Percentiles rank a stretch among this genome's conserved stretches.
Conservation (phyloP, 2,329 filamentous ascomycete species). For the Graphium sp. region DNA sequence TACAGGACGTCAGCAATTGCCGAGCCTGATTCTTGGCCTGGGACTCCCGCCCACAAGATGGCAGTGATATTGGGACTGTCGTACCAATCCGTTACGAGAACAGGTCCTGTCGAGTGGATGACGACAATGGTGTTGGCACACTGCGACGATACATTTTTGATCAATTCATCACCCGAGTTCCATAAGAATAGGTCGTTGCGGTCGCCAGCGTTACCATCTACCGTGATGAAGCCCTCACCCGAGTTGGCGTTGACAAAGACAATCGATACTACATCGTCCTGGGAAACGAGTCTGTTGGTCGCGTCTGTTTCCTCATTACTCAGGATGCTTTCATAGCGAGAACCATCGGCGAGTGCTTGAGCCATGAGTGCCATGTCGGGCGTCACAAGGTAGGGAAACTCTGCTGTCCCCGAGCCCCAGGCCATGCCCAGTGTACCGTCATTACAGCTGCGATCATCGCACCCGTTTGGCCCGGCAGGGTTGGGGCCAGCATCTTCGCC, state of each 20-base stretch:
- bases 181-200: constrained; percentile 87
- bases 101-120: constrained; percentile 71
- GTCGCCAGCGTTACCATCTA: constrained; percentile 75
- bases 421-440: constrained; percentile 53
- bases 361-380: constrained; percentile 54
- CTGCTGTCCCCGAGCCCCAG: constrained; percentile 62
- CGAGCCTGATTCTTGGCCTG: constrained; percentile 72
- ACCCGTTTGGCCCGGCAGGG: constrained; percentile 62
- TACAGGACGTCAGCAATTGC: constrained; percentile 71
- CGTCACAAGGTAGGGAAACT: constrained; percentile 61
- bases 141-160: constrained; percentile 60
- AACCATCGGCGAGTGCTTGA: constrained; percentile 41
- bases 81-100: constrained; percentile 60
- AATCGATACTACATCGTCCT: constrained; percentile 53
- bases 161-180: constrained; percentile 63
- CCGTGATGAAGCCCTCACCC: constrained; percentile 72
- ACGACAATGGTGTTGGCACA: constrained; percentile 87
- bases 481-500: constrained; percentile 73
- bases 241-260: constrained; percentile 82
- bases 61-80: constrained; percentile 66
- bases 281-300: constrained; percentile 40
- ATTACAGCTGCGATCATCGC: constrained; percentile 47
- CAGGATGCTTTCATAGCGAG: constrained; percentile 48
- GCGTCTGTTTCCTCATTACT: constrained; percentile 46
- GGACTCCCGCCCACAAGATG: constrained; percentile 67